Evolutionary conservation across 345 rosid genomes (phyloP).

Genomic region (Gossypium bickii): DNA sequence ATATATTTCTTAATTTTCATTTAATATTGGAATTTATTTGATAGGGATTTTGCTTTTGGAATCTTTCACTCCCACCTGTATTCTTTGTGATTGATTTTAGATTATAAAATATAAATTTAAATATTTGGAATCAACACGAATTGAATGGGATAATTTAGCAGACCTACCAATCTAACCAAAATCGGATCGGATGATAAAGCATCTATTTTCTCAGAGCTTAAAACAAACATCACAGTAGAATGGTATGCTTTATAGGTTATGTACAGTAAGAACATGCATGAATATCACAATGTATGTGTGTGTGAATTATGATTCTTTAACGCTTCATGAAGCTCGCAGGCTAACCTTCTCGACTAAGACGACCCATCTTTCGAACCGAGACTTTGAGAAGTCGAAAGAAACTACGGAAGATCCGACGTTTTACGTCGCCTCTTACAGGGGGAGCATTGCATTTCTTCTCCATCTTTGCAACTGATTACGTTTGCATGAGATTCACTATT

Average conservation of each 20-base stretch:
- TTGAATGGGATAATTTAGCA: too few relatives aligned
- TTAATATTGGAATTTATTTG: too few relatives aligned
- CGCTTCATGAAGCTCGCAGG: not conserved
- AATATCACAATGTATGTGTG: not conserved
- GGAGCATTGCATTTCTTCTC: not conserved
- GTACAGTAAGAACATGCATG: not conserved
- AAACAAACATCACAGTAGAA: not conserved
- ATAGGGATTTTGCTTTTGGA: too few relatives aligned
- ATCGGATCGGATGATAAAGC: too few relatives aligned
- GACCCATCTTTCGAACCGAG: not conserved
- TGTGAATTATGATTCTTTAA: not conserved
- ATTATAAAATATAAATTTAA: too few relatives aligned
- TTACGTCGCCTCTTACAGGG: not conserved
- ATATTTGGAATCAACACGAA: too few relatives aligned
- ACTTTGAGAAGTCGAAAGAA: not conserved
- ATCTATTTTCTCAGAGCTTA: not conserved
- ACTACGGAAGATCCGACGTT: not conserved
- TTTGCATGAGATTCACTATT: not conserved
- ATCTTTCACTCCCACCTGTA: too few relatives aligned
- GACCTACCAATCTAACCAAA: too few relatives aligned
- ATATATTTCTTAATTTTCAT: too few relatives aligned
- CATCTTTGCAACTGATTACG: not conserved
- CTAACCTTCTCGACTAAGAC: not conserved
- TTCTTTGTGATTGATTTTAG: too few relatives aligned
- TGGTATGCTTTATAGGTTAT: not conserved